Evolutionary conservation across 192 early-diverging fungal species (phyloP), one percentile per base, ranked within the genome.

Genomic region (Kappamyces sp.): DNA sequence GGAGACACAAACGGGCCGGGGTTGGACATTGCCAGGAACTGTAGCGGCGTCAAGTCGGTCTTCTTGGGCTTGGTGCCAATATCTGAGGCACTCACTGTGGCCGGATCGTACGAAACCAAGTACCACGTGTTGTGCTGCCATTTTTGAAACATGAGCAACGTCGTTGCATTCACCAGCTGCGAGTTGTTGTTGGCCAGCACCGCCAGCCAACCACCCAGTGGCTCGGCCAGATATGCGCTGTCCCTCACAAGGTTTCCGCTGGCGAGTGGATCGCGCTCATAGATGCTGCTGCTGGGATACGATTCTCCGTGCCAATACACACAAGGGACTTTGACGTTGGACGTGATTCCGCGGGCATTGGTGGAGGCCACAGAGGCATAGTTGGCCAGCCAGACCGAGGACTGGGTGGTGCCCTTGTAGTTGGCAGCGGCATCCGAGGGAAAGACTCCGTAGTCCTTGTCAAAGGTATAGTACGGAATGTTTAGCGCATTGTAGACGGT

Each of bases 71-170:
- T 22, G 22, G 22, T 22, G 22, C 22, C 22, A 22, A 22, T 22
- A 22, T 22, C 22, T 0, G 22, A 0, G 22, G 22, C 22, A 22
- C 22, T 22, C 22, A 22, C 22, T 22, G 22, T 22, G 22, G 22
- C 22, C 22, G 22, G 61, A 15, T 53, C 58, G 35, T 68, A 62
- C 2, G 68, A 53, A 6, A 63, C 42, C 2, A 76, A 40, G 7
- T 50, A 12, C 59, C 63, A 69, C 1, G 76, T 69, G 42, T 66
- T 70, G 6, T 63, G 64, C 36, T 80, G 75, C 34, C 58, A 43
- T 6, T 49, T 61, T 5, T 61, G 59, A 46, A 78, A 48, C 43
- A 45, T 39, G 12, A 32, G 33, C n/a, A 39, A 2, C 6, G 33
- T 15, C 12, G 30, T 2, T 5, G 32, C 30, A 58, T 58, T 46